phyloP scores from a whole-genome alignment of 73 alveolate genomes.

The Breviolum minutum region DNA sequence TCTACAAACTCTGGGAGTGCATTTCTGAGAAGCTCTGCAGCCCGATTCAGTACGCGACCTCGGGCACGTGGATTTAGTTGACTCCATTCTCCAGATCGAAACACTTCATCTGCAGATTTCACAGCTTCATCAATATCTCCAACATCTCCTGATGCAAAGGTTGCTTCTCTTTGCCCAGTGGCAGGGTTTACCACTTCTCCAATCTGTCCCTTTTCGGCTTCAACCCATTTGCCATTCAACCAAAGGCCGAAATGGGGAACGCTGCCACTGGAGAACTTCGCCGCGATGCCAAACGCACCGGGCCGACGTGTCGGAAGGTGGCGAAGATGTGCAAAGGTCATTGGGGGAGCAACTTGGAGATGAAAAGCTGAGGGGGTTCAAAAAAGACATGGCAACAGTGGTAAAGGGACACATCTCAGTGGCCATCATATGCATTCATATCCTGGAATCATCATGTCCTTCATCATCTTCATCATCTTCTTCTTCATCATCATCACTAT shows the following conservation, averaged over 20 bases:
- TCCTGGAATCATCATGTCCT: too few species aligned
- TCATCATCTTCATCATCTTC: too few species aligned
- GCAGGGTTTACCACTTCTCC: conserved; percentile 31
- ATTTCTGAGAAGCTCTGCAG: conserved; percentile 34
- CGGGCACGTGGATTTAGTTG: conserved; percentile 47
- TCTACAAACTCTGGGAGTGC: conserved; percentile 8
- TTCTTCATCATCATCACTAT: too few species aligned
- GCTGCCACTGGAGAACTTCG: not conserved
- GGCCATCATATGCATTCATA: too few species aligned
- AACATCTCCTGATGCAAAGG: conserved; percentile 53
- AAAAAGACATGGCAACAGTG: too few species aligned
- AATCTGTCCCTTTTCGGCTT: conserved; percentile 14
- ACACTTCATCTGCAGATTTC: not conserved
- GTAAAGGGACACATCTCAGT: too few species aligned
- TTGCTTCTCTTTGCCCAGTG: conserved; percentile 42
- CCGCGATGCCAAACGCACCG: not conserved
- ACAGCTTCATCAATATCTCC: conserved; percentile 26
- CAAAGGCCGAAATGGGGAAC: conserved; percentile 65
- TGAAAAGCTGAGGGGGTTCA: too few species aligned
- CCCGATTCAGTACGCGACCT: conserved; percentile 28
- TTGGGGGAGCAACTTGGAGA: too few species aligned
- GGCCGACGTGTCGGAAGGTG: too few species aligned
- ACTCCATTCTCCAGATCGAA: conserved; percentile 41
- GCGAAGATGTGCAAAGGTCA: too few species aligned
- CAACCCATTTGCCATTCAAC: conserved; percentile 31